A percentile compares a stretch with the other conserved stretches of the same genome.
phyloP scores from a whole-genome alignment of 768 basidiomycete species.

The Xanthoconium purpureum region DNA sequence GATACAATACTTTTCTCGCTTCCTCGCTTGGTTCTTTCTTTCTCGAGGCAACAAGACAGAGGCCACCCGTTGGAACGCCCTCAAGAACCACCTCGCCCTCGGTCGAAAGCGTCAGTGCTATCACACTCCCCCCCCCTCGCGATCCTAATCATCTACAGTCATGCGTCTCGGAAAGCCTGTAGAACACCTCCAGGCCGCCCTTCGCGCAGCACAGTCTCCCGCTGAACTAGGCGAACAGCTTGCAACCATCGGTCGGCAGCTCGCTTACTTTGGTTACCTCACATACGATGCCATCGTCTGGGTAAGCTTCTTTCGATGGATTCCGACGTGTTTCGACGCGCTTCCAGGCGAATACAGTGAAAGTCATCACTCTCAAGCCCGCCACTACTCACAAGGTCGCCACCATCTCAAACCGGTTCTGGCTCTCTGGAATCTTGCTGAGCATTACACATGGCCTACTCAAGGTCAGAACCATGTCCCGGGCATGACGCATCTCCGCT shows the following conservation, averaged over 20 bases:
- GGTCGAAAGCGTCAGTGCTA: constrained; percentile 71
- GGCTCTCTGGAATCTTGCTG: constrained; percentile 83
- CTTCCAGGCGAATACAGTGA: constrained; percentile 60
- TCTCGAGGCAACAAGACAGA: constrained; percentile 66
- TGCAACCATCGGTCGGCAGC: constrained; percentile 75
- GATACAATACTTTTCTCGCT: constrained; percentile 86
- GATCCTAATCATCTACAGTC: constrained; percentile 45
- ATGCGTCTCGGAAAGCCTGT: constrained; percentile 91
- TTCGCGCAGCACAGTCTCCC: constrained; percentile 60
- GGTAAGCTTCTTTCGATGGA: constrained; percentile 46
- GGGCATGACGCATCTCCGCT: not conserved
- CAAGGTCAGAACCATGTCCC: constrained; percentile 46
- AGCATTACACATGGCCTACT: constrained; percentile 68
- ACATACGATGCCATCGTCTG: constrained; percentile 80
- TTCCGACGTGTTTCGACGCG: not conserved
- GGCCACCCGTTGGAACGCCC: constrained; percentile 74
- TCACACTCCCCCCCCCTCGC: not conserved
- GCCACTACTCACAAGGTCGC: constrained; percentile 58
- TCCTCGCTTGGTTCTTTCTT: constrained; percentile 81
- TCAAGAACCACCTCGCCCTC: constrained; percentile 82
- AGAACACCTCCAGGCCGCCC: constrained; percentile 89
- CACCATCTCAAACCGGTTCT: constrained; percentile 75
- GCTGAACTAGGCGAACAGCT: constrained; percentile 67
- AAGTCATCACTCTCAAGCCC: constrained; percentile 59
- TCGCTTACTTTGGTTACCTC: constrained; percentile 88